Conservation (phyloP, 1,284 basidiomycete species). For the Trichosporon sp. region DNA sequence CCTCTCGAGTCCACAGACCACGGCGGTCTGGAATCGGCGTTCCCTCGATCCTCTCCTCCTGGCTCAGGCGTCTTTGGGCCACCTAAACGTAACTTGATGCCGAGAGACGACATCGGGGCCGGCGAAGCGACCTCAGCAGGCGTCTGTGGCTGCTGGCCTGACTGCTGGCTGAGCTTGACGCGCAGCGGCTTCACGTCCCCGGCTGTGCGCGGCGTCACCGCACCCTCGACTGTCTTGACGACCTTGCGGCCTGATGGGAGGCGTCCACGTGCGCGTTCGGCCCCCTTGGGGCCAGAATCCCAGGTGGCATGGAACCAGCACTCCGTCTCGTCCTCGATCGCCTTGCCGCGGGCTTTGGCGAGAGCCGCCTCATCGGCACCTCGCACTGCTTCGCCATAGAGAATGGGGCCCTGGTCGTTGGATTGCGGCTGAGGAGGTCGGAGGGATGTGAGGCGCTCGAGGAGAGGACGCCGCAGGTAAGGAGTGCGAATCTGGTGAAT, state of each 20-base stretch:
- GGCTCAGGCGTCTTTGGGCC: conserved; percentile 5
- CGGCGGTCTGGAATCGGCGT: background rate
- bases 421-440: conserved; percentile 31
- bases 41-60: background rate
- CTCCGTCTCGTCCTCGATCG: conserved; percentile 21
- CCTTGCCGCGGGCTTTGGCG: conserved; percentile 36
- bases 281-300: conserved; percentile 36
- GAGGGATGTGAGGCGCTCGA: conserved; percentile 40
- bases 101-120: conserved; percentile 1
- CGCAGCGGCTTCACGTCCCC: conserved; percentile 16
- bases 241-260: conserved; percentile 41
- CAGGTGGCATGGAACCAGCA: conserved; percentile 35
- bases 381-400: conserved; percentile 35
- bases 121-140: background rate
- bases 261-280: conserved; percentile 25
- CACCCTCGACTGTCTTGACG: conserved; percentile 28
- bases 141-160: background rate
- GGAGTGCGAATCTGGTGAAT: conserved; percentile 37
- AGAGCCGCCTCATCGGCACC: conserved; percentile 36
- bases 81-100: conserved; percentile 16
- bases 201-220: conserved; percentile 25
- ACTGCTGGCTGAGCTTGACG: conserved; percentile 15
- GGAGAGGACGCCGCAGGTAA: conserved; percentile 34
- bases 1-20: background rate
- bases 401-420: conserved; percentile 22